Evolutionary conservation across 2,329 filamentous ascomycete genomes (phyloP), one percentile per base, ranked within the genome.

Genomic region (Alternaria incomplexa): DNA sequence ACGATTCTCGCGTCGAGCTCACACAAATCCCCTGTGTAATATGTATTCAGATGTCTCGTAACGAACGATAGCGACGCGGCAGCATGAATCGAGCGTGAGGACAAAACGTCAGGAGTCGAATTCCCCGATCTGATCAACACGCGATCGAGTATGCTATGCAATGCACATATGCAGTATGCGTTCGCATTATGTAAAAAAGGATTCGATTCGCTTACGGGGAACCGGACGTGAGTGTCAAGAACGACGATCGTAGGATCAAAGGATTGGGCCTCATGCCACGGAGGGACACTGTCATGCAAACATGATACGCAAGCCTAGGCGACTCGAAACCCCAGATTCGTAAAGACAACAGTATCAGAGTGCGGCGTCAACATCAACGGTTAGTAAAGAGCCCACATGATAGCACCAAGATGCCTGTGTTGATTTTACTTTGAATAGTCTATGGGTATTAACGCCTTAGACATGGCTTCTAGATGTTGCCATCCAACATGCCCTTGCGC

Each of bases 321-420:
- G 30, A n/a, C 28, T 52, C 20, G 15, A 32, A 23, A 3, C 13
- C 5, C 26, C 25, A 20, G 32, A 36, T 36, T 2, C 15, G 32
- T 36, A 36, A 36, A 36, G 32, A 36, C 30, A 9, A 9, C 32
- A n/a, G 13, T 5, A n/a, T 36, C 15, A 36, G 32, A 36, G 32
- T 36, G 30, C 4, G 30, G 3, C 30, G 30, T 8, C 28, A 3
- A 3, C 28, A 30, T 30, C 13, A 3, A 32, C 4, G 5, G 12
- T 32, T 3, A 32, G 30, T 7, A 28, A 28, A 20, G 25, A 15
- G 28, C 12, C 7, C 17, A 51, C 17, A 15, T 32, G 4, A 51
- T 52, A 23, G 46, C 59, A 58, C 57, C 59, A 23, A 43, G 23
- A 58, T 62, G 40, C 55, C 53, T 58, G 47, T 46, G 53, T 62